Base-by-base conservation (phyloP, 2,329 filamentous ascomycete genomes). In the Ilyonectria destructans region DNA sequence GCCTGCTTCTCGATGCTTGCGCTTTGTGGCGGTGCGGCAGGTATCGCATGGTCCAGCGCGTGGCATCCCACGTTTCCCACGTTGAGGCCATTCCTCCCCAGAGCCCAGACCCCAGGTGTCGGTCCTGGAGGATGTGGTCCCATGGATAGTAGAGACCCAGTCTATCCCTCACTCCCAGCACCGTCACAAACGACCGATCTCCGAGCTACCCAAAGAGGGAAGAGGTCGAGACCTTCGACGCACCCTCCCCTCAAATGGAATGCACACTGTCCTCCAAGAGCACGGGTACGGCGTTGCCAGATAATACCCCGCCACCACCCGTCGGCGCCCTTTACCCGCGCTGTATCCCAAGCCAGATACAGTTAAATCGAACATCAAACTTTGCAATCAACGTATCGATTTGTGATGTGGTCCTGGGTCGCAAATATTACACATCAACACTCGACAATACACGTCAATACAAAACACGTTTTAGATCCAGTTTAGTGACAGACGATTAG, bases 141-240 rank as follows among this genome's bases (percentile, higher is more conserved):
- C 40, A 43, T 35, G 58, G 26, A 17, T 29, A 26, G n/a, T 29
- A 26, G n/a, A 35, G 7, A 31, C 45, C 58, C 58, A 29, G 46
- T 48, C 29, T 46, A n/a, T 61, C 54, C 58, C 49, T 57, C 46
- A 31, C 58, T 61, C 58, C 54, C 45, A 40, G 29, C 56, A 15
- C 26, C 40, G 29, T 66, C 58, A 52, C 45, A 62, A 52, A 58
- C 54, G 54, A 62, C 58, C 58, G 45, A 63, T 63, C 60, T 49
- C 55, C n/a, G 29, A 33, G 43, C 51, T 61, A 37, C 5, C 57
- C 57, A 45, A 65, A 40, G 33, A 19, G 46, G 62, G 49, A 60
- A 61, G 17, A 13, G n/a, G 2, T 58, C 57, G 10, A 40, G 13
- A n/a, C 29, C 13, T 56, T 31, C 33, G 15, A 65, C 49, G 63